Evolutionary conservation across 129 eudicot genomes (phyloP), one percentile per base, ranked within the genome.

Genomic region (Lactuca saligna): DNA sequence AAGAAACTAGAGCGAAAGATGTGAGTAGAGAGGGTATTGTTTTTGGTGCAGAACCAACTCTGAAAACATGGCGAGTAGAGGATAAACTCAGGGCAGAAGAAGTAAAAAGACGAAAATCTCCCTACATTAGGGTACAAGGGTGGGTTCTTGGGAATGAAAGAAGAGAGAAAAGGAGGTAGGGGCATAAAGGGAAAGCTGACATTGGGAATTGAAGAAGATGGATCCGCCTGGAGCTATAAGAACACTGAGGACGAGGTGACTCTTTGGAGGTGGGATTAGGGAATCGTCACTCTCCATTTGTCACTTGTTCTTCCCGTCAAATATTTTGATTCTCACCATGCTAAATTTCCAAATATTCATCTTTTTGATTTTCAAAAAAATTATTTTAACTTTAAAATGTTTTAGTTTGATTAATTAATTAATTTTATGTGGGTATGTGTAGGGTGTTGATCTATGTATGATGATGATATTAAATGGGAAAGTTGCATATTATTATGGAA

Each of bases 51-150:
- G 81, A 68, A 44, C 63, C 17, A 58, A 63, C 94, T 83, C 94
- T 84, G 89, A 87, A 84, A 87, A 84, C 90, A 87, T 84, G 90
- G 89, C 75, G 73, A 54, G 76, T 69, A 77, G 75, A 73, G 63
- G 71, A 75, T 66, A 72, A 15, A 38, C 13, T 4, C 2, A 35
- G 38, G 38, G 6, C 38, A 35, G 38, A 32, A 6, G 61, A 33
- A 9, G n/a, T 48, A 14, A 63, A 82, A 82, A 59, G 86, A 85
- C 91, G 63, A 70, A 59, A 80, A n/a, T 39, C 54, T 16, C 82
- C 82, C 78, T 75, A 68, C 54, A 20, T 65, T 66, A 60, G 63
- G 11, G 58, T 72, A 73, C 70, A 68, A 62, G 74, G 77, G 66
- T 63, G 68, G 33, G 72, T 73, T 74, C 54, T 84, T 70, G 90